A percentile compares a stretch with the other conserved stretches of the same genome.
phyloP scores from a whole-genome alignment of 2,329 filamentous ascomycete genomes.

The Penicillium fuscoglaucum region DNA sequence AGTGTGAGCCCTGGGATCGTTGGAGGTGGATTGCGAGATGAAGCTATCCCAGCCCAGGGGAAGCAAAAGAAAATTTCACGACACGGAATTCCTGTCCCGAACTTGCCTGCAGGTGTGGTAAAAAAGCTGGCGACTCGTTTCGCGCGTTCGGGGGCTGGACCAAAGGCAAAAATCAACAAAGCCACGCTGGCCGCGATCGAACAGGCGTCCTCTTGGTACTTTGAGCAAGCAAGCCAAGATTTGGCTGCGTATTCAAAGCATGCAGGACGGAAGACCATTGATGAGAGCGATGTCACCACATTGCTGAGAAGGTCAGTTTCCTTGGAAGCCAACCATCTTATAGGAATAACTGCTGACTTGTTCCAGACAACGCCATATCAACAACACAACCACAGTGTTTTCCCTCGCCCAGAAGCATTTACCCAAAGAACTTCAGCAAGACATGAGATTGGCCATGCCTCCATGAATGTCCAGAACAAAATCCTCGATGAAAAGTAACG shows the following conservation, averaged over 20 bases:
- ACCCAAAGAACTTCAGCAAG: constrained; percentile 78
- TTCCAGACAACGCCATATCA: constrained; percentile 74
- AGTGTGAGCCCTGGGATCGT: constrained; percentile 37
- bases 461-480: constrained; percentile 29
- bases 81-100: constrained; percentile 73
- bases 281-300: constrained; percentile 78
- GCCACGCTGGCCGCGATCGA: constrained; percentile 74
- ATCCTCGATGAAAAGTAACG: constrained; percentile 18
- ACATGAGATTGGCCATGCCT: constrained; percentile 57
- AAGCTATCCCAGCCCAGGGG: constrained; percentile 29
- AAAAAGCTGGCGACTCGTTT: constrained; percentile 67
- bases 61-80: constrained; percentile 63
- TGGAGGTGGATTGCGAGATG: constrained; percentile 39
- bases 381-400: constrained; percentile 71
- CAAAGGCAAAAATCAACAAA: constrained; percentile 68
- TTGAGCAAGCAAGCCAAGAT: constrained; percentile 82
- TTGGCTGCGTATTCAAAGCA: constrained; percentile 77
- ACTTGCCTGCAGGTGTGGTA: constrained; percentile 70
- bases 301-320: constrained; percentile 75
- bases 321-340: background rate
- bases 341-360: constrained; percentile 30
- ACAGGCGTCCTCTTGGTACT: constrained; percentile 86
- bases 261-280: constrained; percentile 78
- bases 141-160: constrained; percentile 63
- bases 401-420: constrained; percentile 81